These are phyloP conservation scores for Trametes coccinea DNA, from an alignment of 768 basidiomycete species.

Conservation along the genomic window DNA sequence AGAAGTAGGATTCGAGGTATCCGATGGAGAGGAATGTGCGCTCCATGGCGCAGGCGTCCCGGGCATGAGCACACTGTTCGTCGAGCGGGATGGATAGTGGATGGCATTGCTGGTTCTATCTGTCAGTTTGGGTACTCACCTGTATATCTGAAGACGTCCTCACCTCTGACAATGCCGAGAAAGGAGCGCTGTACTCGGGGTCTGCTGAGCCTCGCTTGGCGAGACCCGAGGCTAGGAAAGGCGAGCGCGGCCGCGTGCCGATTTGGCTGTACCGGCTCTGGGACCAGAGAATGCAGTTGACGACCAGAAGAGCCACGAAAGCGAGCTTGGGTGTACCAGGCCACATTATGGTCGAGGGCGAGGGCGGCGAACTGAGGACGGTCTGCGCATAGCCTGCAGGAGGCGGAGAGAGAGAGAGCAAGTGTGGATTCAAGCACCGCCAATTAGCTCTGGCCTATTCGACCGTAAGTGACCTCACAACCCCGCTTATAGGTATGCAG, in stretches of 20 bases:
- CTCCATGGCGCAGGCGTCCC: conserved; percentile 53
- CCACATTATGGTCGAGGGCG: conserved; percentile 43
- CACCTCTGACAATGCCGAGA: conserved; percentile 6
- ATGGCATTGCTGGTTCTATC: conserved; percentile 51
- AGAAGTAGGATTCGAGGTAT: conserved; percentile 74
- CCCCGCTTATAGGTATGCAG: too few species aligned
- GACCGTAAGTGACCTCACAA: too few species aligned
- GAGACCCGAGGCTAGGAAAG: conserved; percentile 2
- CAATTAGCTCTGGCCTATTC: neutral
- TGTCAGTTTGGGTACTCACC: neutral
- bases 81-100: conserved; percentile 55
- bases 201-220: conserved; percentile 16
- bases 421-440: too few species aligned
- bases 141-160: neutral
- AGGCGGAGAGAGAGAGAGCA: conserved; percentile 1
- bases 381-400: conserved; percentile 17
- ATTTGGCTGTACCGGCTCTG: conserved; percentile 34
- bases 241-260: conserved; percentile 14
- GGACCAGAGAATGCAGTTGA: conserved; percentile 69
- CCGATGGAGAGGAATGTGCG: conserved; percentile 69
- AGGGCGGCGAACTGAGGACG: neutral
- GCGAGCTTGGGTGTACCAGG: conserved; percentile 46
- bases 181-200: neutral
- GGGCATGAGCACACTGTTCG: conserved; percentile 68
- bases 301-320: conserved; percentile 51